Evolutionary conservation across 768 basidiomycete species (phyloP).

Genomic region (Pleurotus tuber-regium): DNA sequence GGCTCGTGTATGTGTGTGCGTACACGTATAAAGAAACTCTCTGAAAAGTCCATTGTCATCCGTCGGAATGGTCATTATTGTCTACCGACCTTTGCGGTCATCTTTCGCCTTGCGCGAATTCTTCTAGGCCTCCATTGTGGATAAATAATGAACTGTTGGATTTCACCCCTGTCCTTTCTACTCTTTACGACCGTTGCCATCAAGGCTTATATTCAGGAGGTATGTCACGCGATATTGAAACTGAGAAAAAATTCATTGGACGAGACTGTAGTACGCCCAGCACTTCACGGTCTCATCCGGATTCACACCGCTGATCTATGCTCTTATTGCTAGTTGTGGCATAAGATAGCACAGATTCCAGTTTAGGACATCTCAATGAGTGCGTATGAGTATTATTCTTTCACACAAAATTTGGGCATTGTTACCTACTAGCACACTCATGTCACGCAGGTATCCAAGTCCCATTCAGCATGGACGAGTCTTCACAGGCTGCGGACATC

Average conservation of each 20-base stretch:
- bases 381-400: too few relatives aligned
- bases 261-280: too few relatives aligned
- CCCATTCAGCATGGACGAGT: too few relatives aligned
- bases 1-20: slow-evolving; percentile 1
- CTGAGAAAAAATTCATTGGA: too few relatives aligned
- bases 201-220: neutral
- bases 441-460: too few relatives aligned
- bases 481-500: too few relatives aligned
- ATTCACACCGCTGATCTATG: too few relatives aligned
- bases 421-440: too few relatives aligned
- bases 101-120: neutral
- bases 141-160: slow-evolving; percentile 1
- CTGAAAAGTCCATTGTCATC: neutral
- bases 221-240: slow-evolving; percentile 7
- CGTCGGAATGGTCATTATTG: neutral
- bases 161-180: slow-evolving; percentile 1
- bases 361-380: too few relatives aligned
- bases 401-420: too few relatives aligned
- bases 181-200: slow-evolving; percentile 8
- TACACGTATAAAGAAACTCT: neutral
- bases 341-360: too few relatives aligned
- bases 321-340: too few relatives aligned
- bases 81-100: slow-evolving; percentile 9
- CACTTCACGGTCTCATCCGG: neutral
- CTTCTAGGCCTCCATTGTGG: slow-evolving; percentile 5